These are phyloP conservation scores for Diplodia seriata DNA, from an alignment of 2,329 filamentous ascomycete species.

Conservation along the genomic window DNA sequence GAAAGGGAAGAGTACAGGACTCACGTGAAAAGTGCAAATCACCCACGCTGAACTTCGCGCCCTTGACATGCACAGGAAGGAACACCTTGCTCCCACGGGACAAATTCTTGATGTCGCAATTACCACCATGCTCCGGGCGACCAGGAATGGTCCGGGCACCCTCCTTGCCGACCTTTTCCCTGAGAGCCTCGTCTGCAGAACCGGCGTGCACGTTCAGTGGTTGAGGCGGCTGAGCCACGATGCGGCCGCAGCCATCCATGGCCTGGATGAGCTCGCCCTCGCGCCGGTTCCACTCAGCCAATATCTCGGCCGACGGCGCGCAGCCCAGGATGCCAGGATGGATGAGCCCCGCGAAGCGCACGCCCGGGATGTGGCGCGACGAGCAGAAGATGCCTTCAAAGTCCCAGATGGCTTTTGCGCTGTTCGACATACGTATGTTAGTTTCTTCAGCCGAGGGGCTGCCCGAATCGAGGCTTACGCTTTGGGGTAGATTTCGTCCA, in stretches of 20 bases:
- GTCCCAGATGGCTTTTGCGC: constrained; percentile 78
- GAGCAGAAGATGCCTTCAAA: constrained; percentile 82
- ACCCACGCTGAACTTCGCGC: constrained; percentile 89
- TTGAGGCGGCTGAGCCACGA: constrained; percentile 79
- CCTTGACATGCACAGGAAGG: constrained; percentile 82
- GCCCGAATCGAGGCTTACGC: constrained; percentile 61
- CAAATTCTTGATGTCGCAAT: constrained; percentile 91
- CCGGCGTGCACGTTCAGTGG: constrained; percentile 77
- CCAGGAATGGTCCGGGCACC: constrained; percentile 86
- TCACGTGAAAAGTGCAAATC: constrained; percentile 81
- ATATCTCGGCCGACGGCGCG: constrained; percentile 78
- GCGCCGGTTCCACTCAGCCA: constrained; percentile 82
- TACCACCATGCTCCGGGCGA: constrained; percentile 85
- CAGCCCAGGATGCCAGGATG: constrained; percentile 92
- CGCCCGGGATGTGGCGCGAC: constrained; percentile 74
- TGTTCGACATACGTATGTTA: constrained; percentile 43
- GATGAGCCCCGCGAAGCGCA: constrained; percentile 87
- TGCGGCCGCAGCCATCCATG: constrained; percentile 67
- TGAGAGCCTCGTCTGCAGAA: constrained; percentile 62
- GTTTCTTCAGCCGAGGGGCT: not conserved
- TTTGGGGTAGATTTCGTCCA: constrained; percentile 85
- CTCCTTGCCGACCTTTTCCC: constrained; percentile 73
- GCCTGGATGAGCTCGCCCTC: constrained; percentile 80
- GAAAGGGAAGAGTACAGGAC: constrained; percentile 32
- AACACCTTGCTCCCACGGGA: constrained; percentile 82